Evolutionary conservation across 2,329 filamentous ascomycete genomes (phyloP), one percentile per base, ranked within the genome.

Genomic region (Cadophora gregata): DNA sequence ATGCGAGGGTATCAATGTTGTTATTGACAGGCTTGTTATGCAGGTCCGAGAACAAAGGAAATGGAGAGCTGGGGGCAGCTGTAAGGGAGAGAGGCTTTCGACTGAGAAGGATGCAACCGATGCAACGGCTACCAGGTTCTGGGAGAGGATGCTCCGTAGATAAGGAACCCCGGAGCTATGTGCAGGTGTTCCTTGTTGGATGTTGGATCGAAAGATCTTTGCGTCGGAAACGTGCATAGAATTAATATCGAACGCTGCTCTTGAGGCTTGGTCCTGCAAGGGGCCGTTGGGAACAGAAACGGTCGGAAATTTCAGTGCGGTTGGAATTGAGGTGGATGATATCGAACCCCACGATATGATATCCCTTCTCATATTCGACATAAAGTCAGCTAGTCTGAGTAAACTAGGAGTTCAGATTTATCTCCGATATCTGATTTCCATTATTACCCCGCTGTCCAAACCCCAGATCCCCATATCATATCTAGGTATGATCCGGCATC

Each of bases 201-300:
- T 38, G 62, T 9, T 6, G 50, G 21, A 36, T 70, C 67, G 24
- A 65, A 50, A 7, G 68, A 60, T 55, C 59, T 63, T 42, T 31
- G 55, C 24, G 47, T 6, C 7, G 29, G 24, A 3, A 14, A 2
- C 24, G 24, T 58, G 53, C 19, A 58, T 38, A 9, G 31, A 58
- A 14, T 58, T 33, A 10, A 25, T 25, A 25, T 24, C 10, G 12
- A 5, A 25, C n/a, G 6, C 29, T 33, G 3, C 31, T 24, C 31
- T 38, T 3, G 19, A 24, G n/a, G 3, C 14, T 12, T 25, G 31
- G 9, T 47, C 24, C 38, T 25, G 36, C 29, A 38, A 58, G 55
- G 31, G 16, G 53, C 29, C 53, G 53, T 36, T 19, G 4, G 25
- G 48, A 10, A 51, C 48, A 25, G 19, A 6, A 51, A 51, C 12